Base-by-base conservation (phyloP, 331 rosid species). In the Malus hybrid region DNA sequence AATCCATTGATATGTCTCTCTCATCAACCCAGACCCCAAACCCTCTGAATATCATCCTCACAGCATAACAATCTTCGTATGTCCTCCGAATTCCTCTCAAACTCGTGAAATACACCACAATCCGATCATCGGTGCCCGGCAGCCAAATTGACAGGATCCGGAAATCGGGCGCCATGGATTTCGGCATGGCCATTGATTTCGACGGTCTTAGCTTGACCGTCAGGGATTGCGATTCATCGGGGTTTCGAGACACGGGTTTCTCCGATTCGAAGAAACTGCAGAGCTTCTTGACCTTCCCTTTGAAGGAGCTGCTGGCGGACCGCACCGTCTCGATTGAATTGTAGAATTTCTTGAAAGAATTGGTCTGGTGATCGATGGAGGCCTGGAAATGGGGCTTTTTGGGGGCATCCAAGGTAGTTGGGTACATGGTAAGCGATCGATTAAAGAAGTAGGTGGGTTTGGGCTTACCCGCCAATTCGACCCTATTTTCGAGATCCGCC, bases 21-120 rank as follows among this genome's bases (percentile, higher is more conserved):
- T 92, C 99, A 13, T 95, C 99, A 20, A 95, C 88, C 97, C 99
- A 92, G 69, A 95, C 87, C 86, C 99, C 86, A 73, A 95, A 95
- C 44, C 99, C 97, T 70, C 86, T 82, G 60, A 95, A 86, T 13
- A 95, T 95, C 84, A 80, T 92, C 85, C 83, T 76, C 28, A 95
- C 97, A 1, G 99, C 91, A 44, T 89, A 86, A 79, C 99, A 95
- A 74, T 95, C 99, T 78, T 95, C 99, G 31, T 81, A 90, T 1
- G 99, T 95, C 73, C 99, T 82, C 18, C 99, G 86, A 72, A 95
- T 68, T 11, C 99, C 99, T 29, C 97, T 80, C 69, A 95, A 83
- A 76, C 97, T 92, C 13, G 99, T 95, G 34, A 90, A 68, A 22
- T 90, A 95, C 63, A 90, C 85, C 5, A 95, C 99, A 34, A 95